These are phyloP conservation scores for Neofusicoccum sp. DNA, from an alignment of 2,329 filamentous ascomycete species.

Conservation along the genomic window DNA sequence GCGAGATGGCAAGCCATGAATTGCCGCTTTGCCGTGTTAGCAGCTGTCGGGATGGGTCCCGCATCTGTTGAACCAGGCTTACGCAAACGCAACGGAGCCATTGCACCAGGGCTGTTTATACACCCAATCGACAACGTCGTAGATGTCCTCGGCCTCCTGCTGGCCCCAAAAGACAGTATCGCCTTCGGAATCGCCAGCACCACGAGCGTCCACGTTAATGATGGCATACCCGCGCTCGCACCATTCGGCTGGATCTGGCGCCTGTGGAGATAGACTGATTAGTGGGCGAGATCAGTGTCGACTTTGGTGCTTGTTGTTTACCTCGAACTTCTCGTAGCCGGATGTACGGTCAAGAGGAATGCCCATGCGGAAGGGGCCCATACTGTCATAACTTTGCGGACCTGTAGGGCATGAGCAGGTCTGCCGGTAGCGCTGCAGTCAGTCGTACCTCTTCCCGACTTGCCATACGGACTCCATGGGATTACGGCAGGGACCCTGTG, in stretches of 20 bases:
- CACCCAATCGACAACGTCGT: slow-evolving; percentile 46
- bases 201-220: slow-evolving; percentile 34
- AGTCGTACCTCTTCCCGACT: slow-evolving; percentile 24
- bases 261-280: slow-evolving; percentile 18
- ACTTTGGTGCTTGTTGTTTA: not conserved
- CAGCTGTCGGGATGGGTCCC: not conserved
- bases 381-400: not conserved
- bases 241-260: slow-evolving; percentile 41
- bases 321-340: slow-evolving; percentile 45
- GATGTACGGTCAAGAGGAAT: slow-evolving; percentile 31
- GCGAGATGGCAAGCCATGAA: slow-evolving; percentile 42
- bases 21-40: slow-evolving; percentile 35
- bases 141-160: slow-evolving; percentile 46
- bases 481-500: slow-evolving; percentile 44
- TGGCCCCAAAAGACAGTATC: slow-evolving; percentile 14
- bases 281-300: too few species aligned
- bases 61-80: not conserved
- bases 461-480: slow-evolving; percentile 48
- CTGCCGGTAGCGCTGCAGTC: rapidly evolving
- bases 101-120: slow-evolving; percentile 47
- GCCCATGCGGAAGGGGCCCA: slow-evolving; percentile 10
- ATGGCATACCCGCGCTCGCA: slow-evolving; percentile 36
- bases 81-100: slow-evolving; percentile 43
- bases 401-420: not conserved
- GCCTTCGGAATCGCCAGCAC: slow-evolving; percentile 36